These are phyloP conservation scores for Talaromyces atroroseus DNA, from an alignment of 2,329 filamentous ascomycete species.

Conservation along the genomic window DNA sequence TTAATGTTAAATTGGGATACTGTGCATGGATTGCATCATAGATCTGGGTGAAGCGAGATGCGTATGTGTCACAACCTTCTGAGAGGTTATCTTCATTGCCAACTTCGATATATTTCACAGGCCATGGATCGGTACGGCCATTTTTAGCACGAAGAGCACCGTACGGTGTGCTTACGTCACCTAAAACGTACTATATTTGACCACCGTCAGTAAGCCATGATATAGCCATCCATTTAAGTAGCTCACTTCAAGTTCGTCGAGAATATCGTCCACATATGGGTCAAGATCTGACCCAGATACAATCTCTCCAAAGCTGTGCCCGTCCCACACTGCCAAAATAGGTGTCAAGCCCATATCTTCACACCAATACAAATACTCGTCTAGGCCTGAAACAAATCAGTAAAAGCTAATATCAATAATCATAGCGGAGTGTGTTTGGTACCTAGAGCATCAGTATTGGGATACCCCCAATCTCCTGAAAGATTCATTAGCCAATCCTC, in stretches of 20 bases:
- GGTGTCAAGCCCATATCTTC: conserved; percentile 1
- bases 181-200: conserved; percentile 16
- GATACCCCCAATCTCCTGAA: conserved; percentile 37
- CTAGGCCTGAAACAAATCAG: conserved; percentile 47
- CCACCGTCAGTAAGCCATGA: conserved; percentile 19
- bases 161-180: conserved; percentile 24
- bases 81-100: conserved; percentile 64
- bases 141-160: conserved; percentile 50
- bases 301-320: conserved; percentile 38
- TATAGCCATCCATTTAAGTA: background rate
- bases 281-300: conserved; percentile 33
- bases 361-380: conserved; percentile 12
- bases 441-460: conserved; percentile 39
- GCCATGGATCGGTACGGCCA: conserved; percentile 58
- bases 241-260: conserved; percentile 27
- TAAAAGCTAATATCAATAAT: conserved; percentile 43
- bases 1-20: conserved; percentile 52
- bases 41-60: conserved; percentile 55
- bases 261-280: conserved; percentile 30
- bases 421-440: conserved; percentile 26
- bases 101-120: conserved; percentile 57
- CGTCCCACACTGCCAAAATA: conserved; percentile 42
- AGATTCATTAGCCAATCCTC: background rate
- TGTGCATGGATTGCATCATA: conserved; percentile 52
- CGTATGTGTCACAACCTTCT: conserved; percentile 46